phyloP scores from a whole-genome alignment of 2,329 filamentous ascomycete species.

The Aureobasidium sp. region DNA sequence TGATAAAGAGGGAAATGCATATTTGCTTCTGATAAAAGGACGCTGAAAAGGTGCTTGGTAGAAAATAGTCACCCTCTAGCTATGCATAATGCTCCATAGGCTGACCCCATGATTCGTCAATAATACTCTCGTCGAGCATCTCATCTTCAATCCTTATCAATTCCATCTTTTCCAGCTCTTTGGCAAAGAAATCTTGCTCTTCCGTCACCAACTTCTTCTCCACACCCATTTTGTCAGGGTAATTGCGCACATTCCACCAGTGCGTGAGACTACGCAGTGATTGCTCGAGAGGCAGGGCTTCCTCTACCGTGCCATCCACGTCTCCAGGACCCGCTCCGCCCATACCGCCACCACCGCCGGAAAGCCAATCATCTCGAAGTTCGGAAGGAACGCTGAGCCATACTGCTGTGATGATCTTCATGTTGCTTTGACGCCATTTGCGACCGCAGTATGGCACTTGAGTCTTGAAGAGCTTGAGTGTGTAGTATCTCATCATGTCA shows the following conservation, averaged over 20 bases:
- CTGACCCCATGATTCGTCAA: conserved; percentile 9
- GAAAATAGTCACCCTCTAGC: background rate
- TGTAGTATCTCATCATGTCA: conserved; percentile 88
- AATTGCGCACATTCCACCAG: conserved; percentile 90
- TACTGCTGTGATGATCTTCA: conserved; percentile 98
- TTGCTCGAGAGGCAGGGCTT: conserved; percentile 92
- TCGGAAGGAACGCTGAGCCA: conserved; percentile 96
- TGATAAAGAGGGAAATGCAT: background rate
- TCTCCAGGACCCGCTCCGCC: conserved; percentile 56
- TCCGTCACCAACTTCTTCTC: conserved; percentile 42
- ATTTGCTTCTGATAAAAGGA: background rate
- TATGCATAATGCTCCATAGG: conserved; percentile 18
- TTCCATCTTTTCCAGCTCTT: conserved; percentile 58
- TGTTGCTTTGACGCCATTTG: conserved; percentile 98
- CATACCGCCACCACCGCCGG: conserved; percentile 65
- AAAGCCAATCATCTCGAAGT: conserved; percentile 94
- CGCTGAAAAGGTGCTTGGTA: background rate
- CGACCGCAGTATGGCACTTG: conserved; percentile 98
- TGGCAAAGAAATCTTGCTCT: conserved; percentile 54
- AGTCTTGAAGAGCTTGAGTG: conserved; percentile 98
- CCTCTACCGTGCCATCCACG: conserved; percentile 93
- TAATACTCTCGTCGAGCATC: conserved; percentile 20
- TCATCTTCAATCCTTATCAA: conserved; percentile 31
- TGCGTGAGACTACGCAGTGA: conserved; percentile 89
- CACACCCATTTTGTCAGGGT: conserved; percentile 78